phyloP scores from a whole-genome alignment of 129 eudicot species.

The Smallanthus sonchifolius region DNA sequence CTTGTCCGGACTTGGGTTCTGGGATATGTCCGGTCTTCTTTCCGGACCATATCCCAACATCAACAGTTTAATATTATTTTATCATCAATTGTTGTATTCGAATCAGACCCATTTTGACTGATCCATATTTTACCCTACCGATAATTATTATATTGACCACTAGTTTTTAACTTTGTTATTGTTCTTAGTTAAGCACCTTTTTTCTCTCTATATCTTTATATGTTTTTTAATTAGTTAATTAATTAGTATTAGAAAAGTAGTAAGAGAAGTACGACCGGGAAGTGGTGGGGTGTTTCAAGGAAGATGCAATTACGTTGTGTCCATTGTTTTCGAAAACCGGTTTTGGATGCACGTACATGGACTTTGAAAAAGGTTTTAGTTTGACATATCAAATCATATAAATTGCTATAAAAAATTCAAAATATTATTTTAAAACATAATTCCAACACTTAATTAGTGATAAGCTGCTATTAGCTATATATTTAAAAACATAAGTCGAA shows the following conservation, averaged over 20 bases:
- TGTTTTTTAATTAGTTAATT: too few relatives aligned
- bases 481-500: background rate
- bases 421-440: background rate
- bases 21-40: too few relatives aligned
- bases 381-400: background rate
- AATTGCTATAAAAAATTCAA: background rate
- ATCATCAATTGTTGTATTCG: too few relatives aligned
- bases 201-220: too few relatives aligned
- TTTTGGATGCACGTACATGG: background rate
- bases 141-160: too few relatives aligned
- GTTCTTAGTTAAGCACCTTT: too few relatives aligned
- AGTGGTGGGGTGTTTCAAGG: slow-evolving; percentile 20
- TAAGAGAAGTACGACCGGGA: slow-evolving; percentile 20
- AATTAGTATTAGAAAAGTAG: background rate
- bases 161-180: too few relatives aligned
- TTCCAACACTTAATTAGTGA: background rate
- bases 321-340: slow-evolving; percentile 15
- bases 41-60: too few relatives aligned
- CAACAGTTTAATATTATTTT: too few relatives aligned
- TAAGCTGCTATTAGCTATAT: background rate
- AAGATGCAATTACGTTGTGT: slow-evolving; percentile 8
- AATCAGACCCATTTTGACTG: too few relatives aligned
- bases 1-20: too few relatives aligned
- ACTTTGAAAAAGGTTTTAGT: background rate
- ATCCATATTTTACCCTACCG: too few relatives aligned